A percentile compares a stretch with the other conserved stretches of the same genome.
phyloP scores from a whole-genome alignment of 148 eudicot species.

The Rhododendron ovatum region DNA sequence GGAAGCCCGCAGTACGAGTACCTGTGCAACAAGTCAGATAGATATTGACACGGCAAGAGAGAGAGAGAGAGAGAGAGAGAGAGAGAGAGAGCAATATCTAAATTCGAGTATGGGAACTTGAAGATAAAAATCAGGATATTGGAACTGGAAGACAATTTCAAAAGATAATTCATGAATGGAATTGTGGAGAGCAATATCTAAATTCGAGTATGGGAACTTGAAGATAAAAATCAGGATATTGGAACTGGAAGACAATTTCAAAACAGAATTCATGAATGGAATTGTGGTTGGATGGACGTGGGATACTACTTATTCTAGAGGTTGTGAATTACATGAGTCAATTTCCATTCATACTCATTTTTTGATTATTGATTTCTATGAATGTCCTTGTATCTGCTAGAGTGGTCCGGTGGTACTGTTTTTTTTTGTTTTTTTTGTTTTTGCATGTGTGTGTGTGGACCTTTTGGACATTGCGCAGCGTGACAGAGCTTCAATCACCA shows the following conservation, averaged over 20 bases:
- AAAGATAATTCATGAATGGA: neutral
- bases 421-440: no score
- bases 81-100: no score
- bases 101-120: no score
- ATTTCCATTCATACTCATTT: neutral
- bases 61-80: no score
- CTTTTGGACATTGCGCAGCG: neutral
- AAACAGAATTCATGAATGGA: neutral
- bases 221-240: neutral
- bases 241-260: neutral
- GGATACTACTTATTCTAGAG: neutral
- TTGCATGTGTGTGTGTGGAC: neutral
- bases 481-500: neutral
- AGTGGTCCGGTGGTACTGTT: neutral
- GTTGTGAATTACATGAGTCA: no score
- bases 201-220: no score
- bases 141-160: neutral
- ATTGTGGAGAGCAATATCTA: neutral
- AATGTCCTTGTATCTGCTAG: neutral
- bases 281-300: neutral
- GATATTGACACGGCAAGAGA: no score
- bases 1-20: no score
- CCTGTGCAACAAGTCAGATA: no score
- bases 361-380: neutral
- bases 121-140: neutral